Base-by-base conservation (phyloP, 2,329 filamentous ascomycete species). In the Ceratocystis diversiconidia region DNA sequence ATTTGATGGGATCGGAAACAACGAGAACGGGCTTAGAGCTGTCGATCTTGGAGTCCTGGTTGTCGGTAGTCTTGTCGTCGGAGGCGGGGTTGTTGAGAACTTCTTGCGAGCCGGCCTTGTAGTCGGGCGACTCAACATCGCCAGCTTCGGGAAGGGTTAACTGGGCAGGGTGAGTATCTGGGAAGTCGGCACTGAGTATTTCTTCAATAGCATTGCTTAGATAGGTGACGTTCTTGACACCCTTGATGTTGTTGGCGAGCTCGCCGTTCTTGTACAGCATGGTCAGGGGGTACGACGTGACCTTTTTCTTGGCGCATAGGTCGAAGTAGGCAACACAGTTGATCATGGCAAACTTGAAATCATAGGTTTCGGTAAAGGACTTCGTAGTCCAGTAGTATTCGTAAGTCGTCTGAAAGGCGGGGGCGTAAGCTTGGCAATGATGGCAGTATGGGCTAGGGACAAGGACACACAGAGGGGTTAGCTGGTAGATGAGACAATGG, bases 381-480 rank as follows among this genome's bases (percentile, higher is more conserved):
- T 90, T 86, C 46, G 90, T 94, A 46, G 92, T 96, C 77, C 90
- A 79, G 78, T 96, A 99, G 75, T 86, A 96, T 77, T 99, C 94
- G 79, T 97, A 96, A 15, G 92, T 76, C 4, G 92, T 96, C 76
- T 97, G 91, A 80, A 85, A 96, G 62, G 84, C 86, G 6, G 94
- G 94, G 63, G 89, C 90, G 72, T 90, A 89, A 62, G 82, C 79
- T 73, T 82, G 81, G 77, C 92, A 96, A 75, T 96, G 90, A 60
- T 80, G 81, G 75, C 82, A 85, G 69, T 78, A 83, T 10, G 82
- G 82, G 70, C 82, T 85, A 67, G 6, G 36, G 72, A 71, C 44
- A 19, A 22, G 48, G 17, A 72, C 52, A 66, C 70, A 65, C 73
- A 73, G 63, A 55, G 63, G 48, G 59, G 60, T 67, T 46, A 64